Evolutionary conservation across 23 red algal species (phyloP), one percentile per base, ranked within the genome.

Genomic region (Rhodosorus marinus): DNA sequence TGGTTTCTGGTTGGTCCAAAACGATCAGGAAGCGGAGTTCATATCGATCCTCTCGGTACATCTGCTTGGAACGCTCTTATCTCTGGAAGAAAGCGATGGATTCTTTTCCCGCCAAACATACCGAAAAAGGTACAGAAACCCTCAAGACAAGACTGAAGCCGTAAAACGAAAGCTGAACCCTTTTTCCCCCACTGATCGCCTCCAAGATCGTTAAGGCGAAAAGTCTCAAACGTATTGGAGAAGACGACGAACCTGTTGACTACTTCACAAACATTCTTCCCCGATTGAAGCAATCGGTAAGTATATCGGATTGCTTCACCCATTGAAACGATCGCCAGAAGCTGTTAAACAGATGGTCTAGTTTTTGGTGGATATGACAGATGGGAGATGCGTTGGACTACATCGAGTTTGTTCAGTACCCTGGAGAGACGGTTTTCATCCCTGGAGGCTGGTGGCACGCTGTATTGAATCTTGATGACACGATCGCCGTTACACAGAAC

Each of bases 391-490:
- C 27, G 46, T 43, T 43, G 8, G 57, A 61, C 14, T 43, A 3
- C 3, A 61, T 61, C 19, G 57, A 61, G 43, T 61, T 34, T 61
- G 8, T 61, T 8, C 33, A 43, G 43, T 7, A 61, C 17, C 2
- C 57, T 2, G 57, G 57, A n/a, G 57, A 61, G 46, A 36, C 46
- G 28, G 8, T 61, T 2, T 61, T 61, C 43, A 35, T 61, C 29
- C 57, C 57, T 15, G 33, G 57, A 14, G 57, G 57, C 17, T 61
- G 57, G 57, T 61, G 57, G 57, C 57, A 61, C 43, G 43, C 43
- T 14, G 57, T 61, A 20, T 15, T 61, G 8, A 61, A 61, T 35
- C 43, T 61, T 14, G 57, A 61, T 30, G 57, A 61, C 9, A 41
- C 57, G 2, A 11, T 61, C 6, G 57, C 57, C 43, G 43, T 61